These are phyloP conservation scores for Canavalia gladiata DNA, from an alignment of 306 rosid genomes.

Conservation along the genomic window DNA sequence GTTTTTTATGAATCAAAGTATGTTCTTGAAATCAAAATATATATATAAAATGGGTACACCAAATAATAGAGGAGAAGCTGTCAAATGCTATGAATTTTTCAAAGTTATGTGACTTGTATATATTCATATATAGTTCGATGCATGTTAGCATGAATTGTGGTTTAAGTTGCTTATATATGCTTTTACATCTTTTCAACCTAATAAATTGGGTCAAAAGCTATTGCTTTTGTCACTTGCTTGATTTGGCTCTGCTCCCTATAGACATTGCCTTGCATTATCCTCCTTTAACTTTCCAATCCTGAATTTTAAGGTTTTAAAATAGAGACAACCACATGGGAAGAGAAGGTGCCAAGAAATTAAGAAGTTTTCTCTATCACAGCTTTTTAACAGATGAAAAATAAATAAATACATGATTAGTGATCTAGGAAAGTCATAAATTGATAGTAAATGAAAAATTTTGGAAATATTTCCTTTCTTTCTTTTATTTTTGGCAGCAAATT, in stretches of 20 bases:
- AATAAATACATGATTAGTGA: background rate
- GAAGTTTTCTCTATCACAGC: background rate
- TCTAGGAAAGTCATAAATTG: background rate
- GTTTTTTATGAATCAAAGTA: background rate
- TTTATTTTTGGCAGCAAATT: background rate
- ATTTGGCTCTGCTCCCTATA: background rate
- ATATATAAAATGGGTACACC: background rate
- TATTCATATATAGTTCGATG: background rate
- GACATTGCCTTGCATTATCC: background rate
- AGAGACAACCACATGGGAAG: slow-evolving; percentile 5
- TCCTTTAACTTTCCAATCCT: background rate
- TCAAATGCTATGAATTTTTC: background rate
- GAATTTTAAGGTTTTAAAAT: background rate
- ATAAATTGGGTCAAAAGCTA: slow-evolving; percentile 35
- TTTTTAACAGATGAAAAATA: background rate
- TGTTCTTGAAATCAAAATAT: background rate
- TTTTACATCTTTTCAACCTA: background rate
- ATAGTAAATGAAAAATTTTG: background rate
- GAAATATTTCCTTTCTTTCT: background rate
- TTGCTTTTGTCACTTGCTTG: background rate
- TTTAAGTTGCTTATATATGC: slow-evolving; percentile 22
- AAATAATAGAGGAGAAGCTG: background rate
- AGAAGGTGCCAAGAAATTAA: background rate
- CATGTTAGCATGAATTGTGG: slow-evolving; percentile 43
- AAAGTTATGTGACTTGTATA: background rate